phyloP scores from a whole-genome alignment of 331 rosid species.

The Pyracantha coccinea region DNA sequence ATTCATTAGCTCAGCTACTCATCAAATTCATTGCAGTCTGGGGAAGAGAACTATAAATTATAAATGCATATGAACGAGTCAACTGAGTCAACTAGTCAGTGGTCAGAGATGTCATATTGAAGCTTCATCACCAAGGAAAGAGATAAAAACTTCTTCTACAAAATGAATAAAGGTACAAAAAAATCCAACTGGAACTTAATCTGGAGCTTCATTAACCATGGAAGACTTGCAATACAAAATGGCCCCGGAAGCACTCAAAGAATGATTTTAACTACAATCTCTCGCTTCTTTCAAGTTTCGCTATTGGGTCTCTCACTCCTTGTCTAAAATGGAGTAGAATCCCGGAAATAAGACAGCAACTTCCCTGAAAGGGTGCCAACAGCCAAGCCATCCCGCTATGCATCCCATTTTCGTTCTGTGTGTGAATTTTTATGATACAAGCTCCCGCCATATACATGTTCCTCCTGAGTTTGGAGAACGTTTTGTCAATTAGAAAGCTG shows the following conservation, averaged over 20 bases:
- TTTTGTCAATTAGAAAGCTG: conserved; percentile 29
- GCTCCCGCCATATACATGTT: conserved; percentile 1
- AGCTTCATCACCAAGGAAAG: conserved; percentile 5
- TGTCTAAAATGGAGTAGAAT: conserved; percentile 34
- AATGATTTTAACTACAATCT: conserved; percentile 6
- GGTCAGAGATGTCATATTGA: not conserved
- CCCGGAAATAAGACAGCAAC: not conserved
- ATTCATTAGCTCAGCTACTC: not conserved
- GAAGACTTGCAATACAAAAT: conserved; percentile 10
- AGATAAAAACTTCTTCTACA: not conserved
- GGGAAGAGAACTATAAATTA: too few species aligned
- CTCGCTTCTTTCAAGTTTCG: conserved; percentile 4
- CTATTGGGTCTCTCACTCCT: conserved; percentile 21
- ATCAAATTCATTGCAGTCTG: not conserved
- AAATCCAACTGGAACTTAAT: conserved; percentile 7
- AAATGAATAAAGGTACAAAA: not conserved
- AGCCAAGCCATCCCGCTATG: not conserved
- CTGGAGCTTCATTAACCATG: conserved; percentile 21
- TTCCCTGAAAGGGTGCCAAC: not conserved
- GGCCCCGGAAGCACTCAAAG: conserved; percentile 19
- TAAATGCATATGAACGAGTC: not conserved
- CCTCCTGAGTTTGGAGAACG: conserved; percentile 27
- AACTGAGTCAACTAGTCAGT: not conserved
- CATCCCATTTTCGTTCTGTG: conserved; percentile 8
- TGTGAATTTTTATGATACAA: conserved; percentile 6